phyloP scores from a whole-genome alignment of 257 asterid genomes.

The Nicotiana undulata region DNA sequence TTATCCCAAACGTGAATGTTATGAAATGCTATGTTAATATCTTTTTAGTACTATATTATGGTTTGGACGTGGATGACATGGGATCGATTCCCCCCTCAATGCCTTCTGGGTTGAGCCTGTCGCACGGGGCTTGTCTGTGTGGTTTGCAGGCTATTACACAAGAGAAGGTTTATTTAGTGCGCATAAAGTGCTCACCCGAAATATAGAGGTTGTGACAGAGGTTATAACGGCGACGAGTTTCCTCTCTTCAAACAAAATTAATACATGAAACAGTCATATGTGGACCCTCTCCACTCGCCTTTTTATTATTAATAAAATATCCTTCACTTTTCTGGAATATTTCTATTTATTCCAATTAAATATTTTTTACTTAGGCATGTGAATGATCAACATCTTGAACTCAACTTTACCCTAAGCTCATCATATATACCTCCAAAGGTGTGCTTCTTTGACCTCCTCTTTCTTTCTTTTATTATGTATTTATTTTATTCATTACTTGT shows the following conservation, averaged over 20 bases:
- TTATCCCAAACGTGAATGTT: not conserved
- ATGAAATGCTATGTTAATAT: not conserved
- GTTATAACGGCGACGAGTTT: no score
- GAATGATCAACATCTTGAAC: not conserved
- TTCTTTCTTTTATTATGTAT: not conserved
- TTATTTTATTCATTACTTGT: not conserved
- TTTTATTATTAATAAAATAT: not conserved
- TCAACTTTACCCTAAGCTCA: not conserved
- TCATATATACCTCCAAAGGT: not conserved
- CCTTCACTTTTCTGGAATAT: not conserved
- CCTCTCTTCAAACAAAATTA: no score
- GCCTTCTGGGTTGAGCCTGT: no score
- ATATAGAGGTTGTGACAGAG: no score
- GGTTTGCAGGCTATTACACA: no score
- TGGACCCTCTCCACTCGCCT: not conserved
- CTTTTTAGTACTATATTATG: not conserved
- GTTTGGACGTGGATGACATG: no score
- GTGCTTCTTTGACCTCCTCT: not conserved
- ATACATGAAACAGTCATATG: no score
- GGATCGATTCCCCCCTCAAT: no score
- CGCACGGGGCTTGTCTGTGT: no score
- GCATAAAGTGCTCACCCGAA: no score
- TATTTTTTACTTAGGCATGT: not conserved
- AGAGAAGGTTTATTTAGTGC: no score
- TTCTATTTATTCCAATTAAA: not conserved